Evolutionary conservation across 2,329 filamentous ascomycete genomes (phyloP), one percentile per base, ranked within the genome.

Genomic region (Ploettnerulaceae sp.): DNA sequence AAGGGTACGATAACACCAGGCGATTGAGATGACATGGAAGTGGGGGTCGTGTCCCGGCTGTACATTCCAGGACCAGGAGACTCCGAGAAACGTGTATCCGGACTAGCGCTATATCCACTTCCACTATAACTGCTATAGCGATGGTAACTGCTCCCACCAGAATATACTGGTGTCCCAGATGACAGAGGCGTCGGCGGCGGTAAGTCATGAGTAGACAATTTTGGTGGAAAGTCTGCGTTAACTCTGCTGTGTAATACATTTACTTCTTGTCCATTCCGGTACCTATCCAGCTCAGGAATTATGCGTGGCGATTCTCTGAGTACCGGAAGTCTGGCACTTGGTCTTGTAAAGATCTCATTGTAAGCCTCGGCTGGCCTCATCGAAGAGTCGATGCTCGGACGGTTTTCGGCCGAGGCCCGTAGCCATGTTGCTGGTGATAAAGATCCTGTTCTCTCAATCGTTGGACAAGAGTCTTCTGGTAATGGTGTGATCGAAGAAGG

Each of bases 1-100:
- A 72, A 55, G 61, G 71, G 51, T 67, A 71, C 51, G 63, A 79
- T 66, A 4, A 83, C 64, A 3, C 78, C 75, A 3, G 86, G 83
- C 12, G 84, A 89, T 57, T 84, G 82, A 1, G 86, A 89, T 6
- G 82, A 84, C 53, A 86, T 81, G 7, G 86, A 89, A 4, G 84
- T 89, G 5, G 86, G 86, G 3, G 86, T 89, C 1, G 85, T 89
- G 49, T 86, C 84, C 52, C 85, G 76, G 61, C 85, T 89, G 65
- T 88, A 89, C 4, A 79, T 69, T 2, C 82, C 79, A 8, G 83
- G 79, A 1, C 78, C 77, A 1, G 80, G 80, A 0, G 86, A 89
- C 46, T 81, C 85, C 1, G 84, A 87, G 58, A 85, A 89, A 51
- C 82, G 73, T 1, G 86, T 89, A 3, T 85, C 89, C 28, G 85